Evolutionary conservation across 192 early-diverging fungal genomes (phyloP).

Genomic region (Martensiomyces pterosporus): DNA sequence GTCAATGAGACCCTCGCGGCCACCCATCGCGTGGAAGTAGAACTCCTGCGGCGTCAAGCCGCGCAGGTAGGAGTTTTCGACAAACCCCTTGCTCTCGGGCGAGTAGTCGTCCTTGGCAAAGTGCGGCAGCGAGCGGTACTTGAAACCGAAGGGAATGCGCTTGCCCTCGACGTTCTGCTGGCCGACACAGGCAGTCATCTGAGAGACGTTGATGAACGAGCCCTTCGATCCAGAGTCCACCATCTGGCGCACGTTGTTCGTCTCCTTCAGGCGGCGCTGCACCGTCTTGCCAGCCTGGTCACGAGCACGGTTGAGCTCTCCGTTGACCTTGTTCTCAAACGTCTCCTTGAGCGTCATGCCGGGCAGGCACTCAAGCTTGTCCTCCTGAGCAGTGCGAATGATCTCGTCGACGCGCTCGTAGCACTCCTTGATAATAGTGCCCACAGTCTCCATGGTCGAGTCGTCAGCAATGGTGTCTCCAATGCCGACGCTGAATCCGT

Average conservation of each 20-base stretch:
- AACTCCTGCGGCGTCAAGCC: conserved; percentile 97
- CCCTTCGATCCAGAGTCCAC: conserved; percentile 95
- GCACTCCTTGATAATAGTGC: conserved; percentile 67
- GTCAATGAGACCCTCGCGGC: conserved; percentile 99
- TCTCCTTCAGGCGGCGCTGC: conserved; percentile 74
- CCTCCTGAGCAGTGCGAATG: conserved; percentile 77
- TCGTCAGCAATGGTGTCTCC: conserved; percentile 95
- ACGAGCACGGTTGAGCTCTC: conserved; percentile 84
- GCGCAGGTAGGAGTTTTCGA: conserved; percentile 57
- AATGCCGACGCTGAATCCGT: conserved; percentile 96
- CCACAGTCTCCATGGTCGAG: conserved; percentile 73
- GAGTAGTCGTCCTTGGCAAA: conserved; percentile 96
- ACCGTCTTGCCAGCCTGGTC: conserved; percentile 87
- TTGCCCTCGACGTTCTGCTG: conserved; percentile 99
- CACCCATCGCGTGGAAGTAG: conserved; percentile 99
- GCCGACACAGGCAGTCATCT: conserved; percentile 98
- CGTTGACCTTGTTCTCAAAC: conserved; percentile 86
- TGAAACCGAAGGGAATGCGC: conserved; percentile 96
- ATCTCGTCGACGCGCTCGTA: conserved; percentile 75
- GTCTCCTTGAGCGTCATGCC: conserved; percentile 92
- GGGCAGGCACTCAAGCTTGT: conserved; percentile 77
- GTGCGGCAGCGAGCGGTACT: conserved; percentile 92
- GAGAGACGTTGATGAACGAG: conserved; percentile 92
- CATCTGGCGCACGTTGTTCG: conserved; percentile 98
- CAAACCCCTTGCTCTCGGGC: conserved; percentile 64